Conservation (phyloP, 495 filamentous ascomycete genomes). For the Penicillium nucicola region DNA sequence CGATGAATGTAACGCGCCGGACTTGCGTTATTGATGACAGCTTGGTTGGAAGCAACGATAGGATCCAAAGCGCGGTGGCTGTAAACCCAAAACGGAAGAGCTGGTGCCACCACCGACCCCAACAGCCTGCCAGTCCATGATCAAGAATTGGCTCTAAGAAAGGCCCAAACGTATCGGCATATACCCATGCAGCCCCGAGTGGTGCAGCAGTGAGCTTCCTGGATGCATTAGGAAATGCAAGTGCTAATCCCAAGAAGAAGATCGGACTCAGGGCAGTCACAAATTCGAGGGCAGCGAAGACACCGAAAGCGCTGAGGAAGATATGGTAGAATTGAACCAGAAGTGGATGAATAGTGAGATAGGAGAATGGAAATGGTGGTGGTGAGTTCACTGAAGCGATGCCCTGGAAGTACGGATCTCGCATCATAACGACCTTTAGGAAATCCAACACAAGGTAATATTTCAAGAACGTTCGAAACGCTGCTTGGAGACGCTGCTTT, state of each 20-base stretch:
- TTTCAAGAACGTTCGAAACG: conserved; percentile 44
- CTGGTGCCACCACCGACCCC: conserved; percentile 89
- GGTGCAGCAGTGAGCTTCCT: conserved; percentile 38
- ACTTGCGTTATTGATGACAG: conserved; percentile 10
- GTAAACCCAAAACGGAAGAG: conserved; percentile 73
- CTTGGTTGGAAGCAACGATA: conserved; percentile 32
- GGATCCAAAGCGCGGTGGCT: conserved; percentile 49
- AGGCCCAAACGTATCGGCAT: conserved; percentile 62
- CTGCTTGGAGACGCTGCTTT: conserved; percentile 42
- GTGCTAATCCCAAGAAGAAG: conserved; percentile 54
- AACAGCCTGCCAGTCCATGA: conserved; percentile 69
- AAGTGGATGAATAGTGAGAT: conserved; percentile 24
- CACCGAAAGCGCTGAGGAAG: conserved; percentile 42
- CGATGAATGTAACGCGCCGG: conserved; percentile 26
- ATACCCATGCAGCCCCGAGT: conserved; percentile 59
- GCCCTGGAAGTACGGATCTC: conserved; percentile 72
- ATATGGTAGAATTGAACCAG: conserved; percentile 48
- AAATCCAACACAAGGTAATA: conserved; percentile 65
- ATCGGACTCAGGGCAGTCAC: conserved; percentile 55
- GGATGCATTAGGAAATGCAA: conserved; percentile 37
- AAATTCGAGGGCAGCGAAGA: conserved; percentile 52
- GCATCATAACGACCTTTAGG: conserved; percentile 61
- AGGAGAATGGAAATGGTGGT: conserved; percentile 45
- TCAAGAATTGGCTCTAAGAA: conserved; percentile 52
- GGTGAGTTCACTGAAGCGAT: conserved; percentile 27